Evolutionary conservation across 129 eudicot species (phyloP), one percentile per base, ranked within the genome.

Genomic region (Flaveria trinervia): DNA sequence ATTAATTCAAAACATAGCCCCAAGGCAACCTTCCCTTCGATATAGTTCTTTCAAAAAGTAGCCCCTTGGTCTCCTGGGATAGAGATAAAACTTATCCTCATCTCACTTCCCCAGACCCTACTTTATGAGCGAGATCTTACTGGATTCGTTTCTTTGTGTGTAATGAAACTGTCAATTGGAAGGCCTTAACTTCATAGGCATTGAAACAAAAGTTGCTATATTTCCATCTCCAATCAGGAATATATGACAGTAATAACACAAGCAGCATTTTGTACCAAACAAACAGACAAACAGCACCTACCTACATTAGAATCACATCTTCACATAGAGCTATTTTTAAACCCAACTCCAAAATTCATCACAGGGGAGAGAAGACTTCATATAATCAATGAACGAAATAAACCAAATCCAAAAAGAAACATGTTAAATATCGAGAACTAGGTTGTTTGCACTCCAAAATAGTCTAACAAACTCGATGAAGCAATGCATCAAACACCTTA

Each of bases 401-500:
- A 36, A 36, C 41, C 41, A 59, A 7, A 23, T 64, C 4, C 36
- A 30, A 30, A 30, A 30, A 4, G 36, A 30, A 30, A 30, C 36
- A 28, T 30, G 43, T 30, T 30, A 30, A 44, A 30, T 64, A 22
- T 12, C 5, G 18, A 17, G 22, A 66, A 16, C 5, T 3, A 2
- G 51, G 7, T 17, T 17, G 51, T 41, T 41, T 17, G 4, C 18
- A 0, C 57, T 55, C 9, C 20, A 7, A 17, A 17, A 41, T 3
- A 65, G 5, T 4, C 36, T 72, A 36, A 55, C 0, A 72, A 52
- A 36, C 22, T n/a, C 77, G 39, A 10, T 65, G 73, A 13, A 17
- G 80, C 73, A 66, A 30, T 76, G 18, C 80, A 20, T 76, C 66
- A 39, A 76, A 65, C 80, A 65, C 80, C 72, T 76, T 65, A 52